Conservation (phyloP, 768 basidiomycete species). For the Asterophora parasitica region DNA sequence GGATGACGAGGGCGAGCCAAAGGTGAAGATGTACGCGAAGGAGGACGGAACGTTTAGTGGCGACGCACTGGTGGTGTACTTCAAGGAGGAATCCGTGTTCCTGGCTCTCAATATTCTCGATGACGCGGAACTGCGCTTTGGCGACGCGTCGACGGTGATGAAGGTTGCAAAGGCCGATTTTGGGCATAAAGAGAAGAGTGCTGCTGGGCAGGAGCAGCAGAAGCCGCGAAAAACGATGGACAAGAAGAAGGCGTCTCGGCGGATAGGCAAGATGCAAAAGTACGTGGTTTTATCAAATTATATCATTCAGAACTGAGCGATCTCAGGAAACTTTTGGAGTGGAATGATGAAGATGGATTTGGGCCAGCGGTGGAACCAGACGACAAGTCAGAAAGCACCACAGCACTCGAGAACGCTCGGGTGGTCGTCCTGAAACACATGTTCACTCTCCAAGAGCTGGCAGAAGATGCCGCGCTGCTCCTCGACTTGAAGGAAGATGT, state of each 20-base stretch:
- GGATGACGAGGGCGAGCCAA: constrained; percentile 85
- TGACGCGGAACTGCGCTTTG: constrained; percentile 86
- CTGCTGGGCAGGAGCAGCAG: constrained; percentile 32
- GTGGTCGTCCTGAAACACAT: constrained; percentile 94
- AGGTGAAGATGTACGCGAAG: constrained; percentile 91
- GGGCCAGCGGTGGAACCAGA: constrained; percentile 63
- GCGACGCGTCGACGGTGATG: constrained; percentile 71
- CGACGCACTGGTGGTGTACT: constrained; percentile 93
- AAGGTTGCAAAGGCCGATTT: constrained; percentile 75
- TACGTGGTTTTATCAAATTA: constrained; percentile 26
- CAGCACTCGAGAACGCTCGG: constrained; percentile 53
- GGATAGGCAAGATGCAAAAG: constrained; percentile 88
- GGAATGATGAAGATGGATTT: constrained; percentile 93
- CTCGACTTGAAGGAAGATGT: constrained; percentile 97
- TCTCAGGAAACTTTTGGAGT: constrained; percentile 82
- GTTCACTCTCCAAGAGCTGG: constrained; percentile 85
- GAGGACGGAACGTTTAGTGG: constrained; percentile 88
- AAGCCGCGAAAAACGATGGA: constrained; percentile 62
- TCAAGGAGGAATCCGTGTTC: constrained; percentile 93
- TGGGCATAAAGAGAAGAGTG: constrained; percentile 54
- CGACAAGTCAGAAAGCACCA: constrained; percentile 33
- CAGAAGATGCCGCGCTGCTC: constrained; percentile 78
- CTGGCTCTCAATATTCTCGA: constrained; percentile 84
- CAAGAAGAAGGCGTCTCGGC: constrained; percentile 70
- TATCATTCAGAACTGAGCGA: background rate